A percentile compares a stretch with the other conserved stretches of the same genome.
phyloP scores from a whole-genome alignment of 2,329 filamentous ascomycete genomes.

The Colletotrichum sp. region DNA sequence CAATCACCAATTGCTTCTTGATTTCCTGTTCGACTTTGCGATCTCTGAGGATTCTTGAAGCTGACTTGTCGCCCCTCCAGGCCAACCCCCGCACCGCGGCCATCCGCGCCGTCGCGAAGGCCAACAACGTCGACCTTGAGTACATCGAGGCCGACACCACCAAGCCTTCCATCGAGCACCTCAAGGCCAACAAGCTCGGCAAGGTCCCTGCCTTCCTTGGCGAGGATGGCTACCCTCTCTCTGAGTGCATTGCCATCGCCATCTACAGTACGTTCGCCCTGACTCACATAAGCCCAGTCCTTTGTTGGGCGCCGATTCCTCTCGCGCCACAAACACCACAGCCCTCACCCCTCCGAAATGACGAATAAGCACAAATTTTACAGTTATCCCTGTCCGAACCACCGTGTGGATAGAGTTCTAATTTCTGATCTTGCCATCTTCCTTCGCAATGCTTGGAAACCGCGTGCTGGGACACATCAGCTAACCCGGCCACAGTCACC shows the following conservation, averaged over 20 bases:
- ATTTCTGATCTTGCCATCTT: constrained; percentile 69
- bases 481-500: constrained; percentile 70
- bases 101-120: constrained; percentile 94
- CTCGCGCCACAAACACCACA: neutral
- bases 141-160: constrained; percentile 73
- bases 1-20: neutral
- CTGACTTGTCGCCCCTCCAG: constrained; percentile 52
- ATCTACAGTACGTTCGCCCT: constrained; percentile 86
- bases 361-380: constrained; percentile 79
- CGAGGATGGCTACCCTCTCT: constrained; percentile 87
- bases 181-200: constrained; percentile 83
- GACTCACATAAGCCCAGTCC: constrained; percentile 18
- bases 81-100: constrained; percentile 88
- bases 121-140: constrained; percentile 93
- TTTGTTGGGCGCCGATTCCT: constrained; percentile 9
- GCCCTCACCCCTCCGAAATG: constrained; percentile 42
- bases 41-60: constrained; percentile 28
- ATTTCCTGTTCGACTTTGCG: neutral
- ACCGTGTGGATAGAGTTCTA: constrained; percentile 87
- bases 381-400: constrained; percentile 98
- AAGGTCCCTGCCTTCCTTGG: constrained; percentile 94
- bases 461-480: neutral
- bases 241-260: constrained; percentile 91
- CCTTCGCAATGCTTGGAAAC: constrained; percentile 23
- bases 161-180: constrained; percentile 76